Evolutionary conservation across 2,329 filamentous ascomycete genomes (phyloP).

Genomic region (Aaosphaeria pasadenensis): DNA sequence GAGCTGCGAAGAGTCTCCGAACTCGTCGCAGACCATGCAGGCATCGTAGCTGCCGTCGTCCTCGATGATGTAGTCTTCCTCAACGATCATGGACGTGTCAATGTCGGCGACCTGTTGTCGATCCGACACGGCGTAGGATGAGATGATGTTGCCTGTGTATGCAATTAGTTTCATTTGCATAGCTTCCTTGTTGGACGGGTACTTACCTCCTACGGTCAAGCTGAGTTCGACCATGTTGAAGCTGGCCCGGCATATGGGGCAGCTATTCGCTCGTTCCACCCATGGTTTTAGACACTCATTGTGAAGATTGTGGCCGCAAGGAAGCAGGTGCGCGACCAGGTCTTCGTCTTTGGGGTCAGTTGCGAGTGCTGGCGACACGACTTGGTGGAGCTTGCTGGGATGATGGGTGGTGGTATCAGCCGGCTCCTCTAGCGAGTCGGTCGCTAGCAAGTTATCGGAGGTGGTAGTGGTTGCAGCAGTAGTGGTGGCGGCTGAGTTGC

Average conservation of each 20-base stretch:
- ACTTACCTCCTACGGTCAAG: slow-evolving; percentile 71
- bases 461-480: not conserved
- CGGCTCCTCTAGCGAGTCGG: slow-evolving; percentile 22
- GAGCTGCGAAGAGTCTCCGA: slow-evolving; percentile 78
- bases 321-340: slow-evolving; percentile 60
- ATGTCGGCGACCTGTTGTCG: slow-evolving; percentile 89
- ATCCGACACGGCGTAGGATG: slow-evolving; percentile 68
- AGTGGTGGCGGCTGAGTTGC: slow-evolving; percentile 16
- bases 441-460: slow-evolving; percentile 17
- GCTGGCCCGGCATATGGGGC: slow-evolving; percentile 88
- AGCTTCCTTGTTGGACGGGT: slow-evolving; percentile 24
- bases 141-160: slow-evolving; percentile 51
- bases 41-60: slow-evolving; percentile 53
- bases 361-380: slow-evolving; percentile 25
- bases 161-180: not conserved
- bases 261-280: slow-evolving; percentile 96
- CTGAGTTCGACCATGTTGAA: slow-evolving; percentile 90
- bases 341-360: slow-evolving; percentile 42
- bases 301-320: slow-evolving; percentile 90
- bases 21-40: slow-evolving; percentile 79
- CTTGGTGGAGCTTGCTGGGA: slow-evolving; percentile 9
- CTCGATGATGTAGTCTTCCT: slow-evolving; percentile 60
- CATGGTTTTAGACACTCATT: slow-evolving; percentile 90
- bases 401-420: slow-evolving; percentile 18
- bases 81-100: slow-evolving; percentile 74